phyloP scores from a whole-genome alignment of 768 basidiomycete species.

The Gautieria morchelliformis region DNA sequence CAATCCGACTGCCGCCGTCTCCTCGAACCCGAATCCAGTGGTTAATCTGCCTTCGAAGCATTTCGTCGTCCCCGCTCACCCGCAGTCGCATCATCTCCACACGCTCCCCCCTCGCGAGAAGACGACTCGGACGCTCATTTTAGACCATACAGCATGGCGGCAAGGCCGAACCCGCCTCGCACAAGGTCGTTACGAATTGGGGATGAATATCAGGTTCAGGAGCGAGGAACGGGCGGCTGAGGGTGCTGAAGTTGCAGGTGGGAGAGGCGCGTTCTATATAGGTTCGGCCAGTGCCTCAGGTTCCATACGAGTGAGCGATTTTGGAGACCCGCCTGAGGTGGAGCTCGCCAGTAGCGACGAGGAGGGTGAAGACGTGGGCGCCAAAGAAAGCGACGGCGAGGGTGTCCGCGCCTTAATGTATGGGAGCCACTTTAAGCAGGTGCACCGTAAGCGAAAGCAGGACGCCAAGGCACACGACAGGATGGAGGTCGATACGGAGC shows the following conservation, averaged over 20 bases:
- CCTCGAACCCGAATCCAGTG: background rate
- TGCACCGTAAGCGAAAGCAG: background rate
- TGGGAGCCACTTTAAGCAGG: background rate
- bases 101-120: constrained; percentile 82
- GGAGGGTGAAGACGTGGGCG: constrained; percentile 6
- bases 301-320: background rate
- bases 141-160: constrained; percentile 83
- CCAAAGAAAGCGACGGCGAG: constrained; percentile 5
- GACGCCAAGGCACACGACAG: background rate
- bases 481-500: constrained; percentile 1
- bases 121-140: constrained; percentile 78
- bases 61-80: constrained; percentile 58
- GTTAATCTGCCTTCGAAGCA: background rate
- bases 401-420: constrained; percentile 5
- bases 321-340: constrained; percentile 7
- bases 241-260: too few relatives aligned
- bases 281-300: constrained; percentile 23
- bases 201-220: constrained; percentile 63
- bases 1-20: background rate
- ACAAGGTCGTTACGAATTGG: constrained; percentile 77
- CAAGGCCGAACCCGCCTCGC: constrained; percentile 73
- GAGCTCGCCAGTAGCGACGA: constrained; percentile 7
- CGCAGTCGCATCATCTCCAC: constrained; percentile 81
- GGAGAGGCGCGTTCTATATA: constrained; percentile 28
- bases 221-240: constrained; percentile 39